Percentiles rank a stretch among this genome's conserved stretches.
phyloP scores from a whole-genome alignment of 2,329 filamentous ascomycete species.

The Aspergillus novoparasiticus region DNA sequence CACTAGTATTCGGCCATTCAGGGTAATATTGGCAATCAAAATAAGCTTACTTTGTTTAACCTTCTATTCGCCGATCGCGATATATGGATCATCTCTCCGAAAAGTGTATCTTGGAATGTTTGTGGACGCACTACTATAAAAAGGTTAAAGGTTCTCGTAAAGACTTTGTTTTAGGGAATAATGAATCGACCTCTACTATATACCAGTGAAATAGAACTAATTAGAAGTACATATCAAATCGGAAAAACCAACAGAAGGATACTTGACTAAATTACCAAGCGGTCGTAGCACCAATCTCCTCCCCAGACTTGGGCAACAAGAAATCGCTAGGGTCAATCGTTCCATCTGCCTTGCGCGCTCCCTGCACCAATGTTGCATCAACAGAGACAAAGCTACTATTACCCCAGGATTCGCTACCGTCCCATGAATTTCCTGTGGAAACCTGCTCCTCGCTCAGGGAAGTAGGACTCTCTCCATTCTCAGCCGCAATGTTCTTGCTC shows the following conservation, averaged over 20 bases:
- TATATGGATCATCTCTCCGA: background rate
- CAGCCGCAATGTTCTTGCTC: conserved; percentile 16
- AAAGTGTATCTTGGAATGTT: background rate
- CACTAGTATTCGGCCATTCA: too few relatives aligned
- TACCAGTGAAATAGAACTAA: background rate
- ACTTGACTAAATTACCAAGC: conserved; percentile 7
- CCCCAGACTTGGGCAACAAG: conserved; percentile 15
- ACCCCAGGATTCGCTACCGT: conserved; percentile 11
- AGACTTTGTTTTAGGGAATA: background rate
- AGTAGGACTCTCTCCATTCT: conserved; percentile 16
- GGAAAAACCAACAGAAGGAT: background rate
- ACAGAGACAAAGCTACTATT: conserved; percentile 19
- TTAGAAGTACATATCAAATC: background rate
- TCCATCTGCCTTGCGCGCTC: conserved; percentile 13
- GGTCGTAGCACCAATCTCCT: conserved; percentile 18
- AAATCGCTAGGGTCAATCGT: conserved; percentile 18
- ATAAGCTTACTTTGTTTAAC: too few relatives aligned
- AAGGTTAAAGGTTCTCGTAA: too few relatives aligned
- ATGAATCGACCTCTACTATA: too few relatives aligned
- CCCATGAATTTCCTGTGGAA: conserved; percentile 18
- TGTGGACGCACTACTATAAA: background rate
- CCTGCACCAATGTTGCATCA: conserved; percentile 17
- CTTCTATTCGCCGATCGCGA: too few relatives aligned
- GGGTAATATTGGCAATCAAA: too few relatives aligned
- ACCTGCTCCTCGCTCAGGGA: conserved; percentile 14